Percentiles rank a stretch among this genome's conserved stretches.
Conservation (phyloP, 1,139 yeast genomes). For the Fermentozyma sake region DNA sequence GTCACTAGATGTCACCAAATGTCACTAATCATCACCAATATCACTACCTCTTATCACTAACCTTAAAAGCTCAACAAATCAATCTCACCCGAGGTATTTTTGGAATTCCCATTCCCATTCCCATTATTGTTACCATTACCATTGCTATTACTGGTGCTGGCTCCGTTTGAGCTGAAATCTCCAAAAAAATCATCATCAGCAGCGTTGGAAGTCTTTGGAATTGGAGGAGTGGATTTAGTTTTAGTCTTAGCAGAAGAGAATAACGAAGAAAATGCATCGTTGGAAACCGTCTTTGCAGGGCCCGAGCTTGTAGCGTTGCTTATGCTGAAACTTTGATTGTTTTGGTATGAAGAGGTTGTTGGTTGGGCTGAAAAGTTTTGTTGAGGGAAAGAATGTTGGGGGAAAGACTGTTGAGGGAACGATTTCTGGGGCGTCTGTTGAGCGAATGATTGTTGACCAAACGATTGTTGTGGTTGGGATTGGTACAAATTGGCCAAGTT, state of each 20-base stretch:
- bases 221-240: slow-evolving; percentile 13
- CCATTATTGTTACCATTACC: slow-evolving; percentile 9
- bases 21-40: too few relatives aligned
- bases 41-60: too few relatives aligned
- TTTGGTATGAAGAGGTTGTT: slow-evolving; percentile 11
- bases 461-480: slow-evolving; percentile 16
- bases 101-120: slow-evolving; percentile 11
- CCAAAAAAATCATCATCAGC: slow-evolving; percentile 18
- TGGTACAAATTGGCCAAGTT: slow-evolving; percentile 39
- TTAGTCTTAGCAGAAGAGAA: slow-evolving; percentile 67
- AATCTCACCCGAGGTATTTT: slow-evolving; percentile 22
- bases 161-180: slow-evolving; percentile 7
- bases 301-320: too few relatives aligned
- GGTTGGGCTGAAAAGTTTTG: slow-evolving; percentile 11
- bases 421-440: slow-evolving; percentile 11
- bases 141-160: slow-evolving; percentile 8
- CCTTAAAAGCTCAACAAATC: slow-evolving; percentile 45
- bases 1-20: too few relatives aligned
- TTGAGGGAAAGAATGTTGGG: slow-evolving; percentile 14
- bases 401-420: background rate
- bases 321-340: slow-evolving; percentile 9
- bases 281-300: slow-evolving; percentile 29
- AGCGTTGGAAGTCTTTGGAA: slow-evolving; percentile 11
- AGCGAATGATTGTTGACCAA: slow-evolving; percentile 1
- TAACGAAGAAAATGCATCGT: slow-evolving; percentile 80